These are phyloP conservation scores for Nicotiana undulata DNA, from an alignment of 257 asterid genomes.

Conservation along the genomic window DNA sequence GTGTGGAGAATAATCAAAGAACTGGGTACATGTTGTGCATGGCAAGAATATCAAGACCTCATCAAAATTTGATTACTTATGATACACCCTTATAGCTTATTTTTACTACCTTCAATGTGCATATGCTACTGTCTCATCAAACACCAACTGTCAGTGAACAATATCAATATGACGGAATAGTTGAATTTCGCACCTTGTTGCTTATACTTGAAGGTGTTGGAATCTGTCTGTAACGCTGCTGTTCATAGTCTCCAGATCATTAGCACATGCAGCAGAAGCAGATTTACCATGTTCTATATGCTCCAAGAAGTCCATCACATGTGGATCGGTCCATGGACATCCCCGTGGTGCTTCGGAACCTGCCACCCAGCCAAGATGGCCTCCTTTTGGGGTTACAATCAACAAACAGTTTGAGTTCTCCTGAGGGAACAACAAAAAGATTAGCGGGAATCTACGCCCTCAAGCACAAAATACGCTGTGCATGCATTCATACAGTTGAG, in stretches of 20 bases:
- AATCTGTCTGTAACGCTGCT: not conserved
- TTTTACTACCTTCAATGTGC: not conserved
- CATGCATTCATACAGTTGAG: not conserved
- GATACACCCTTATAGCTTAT: not conserved
- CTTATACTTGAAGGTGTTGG: constrained; percentile 5
- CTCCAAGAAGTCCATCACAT: constrained; percentile 83
- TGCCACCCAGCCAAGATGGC: constrained; percentile 99
- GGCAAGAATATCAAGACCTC: not conserved
- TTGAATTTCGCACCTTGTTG: not conserved
- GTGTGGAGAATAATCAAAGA: not conserved
- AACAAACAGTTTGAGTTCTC: constrained; percentile 71
- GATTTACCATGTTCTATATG: constrained; percentile 39
- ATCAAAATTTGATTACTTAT: not conserved
- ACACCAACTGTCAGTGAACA: not conserved
- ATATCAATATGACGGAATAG: not conserved
- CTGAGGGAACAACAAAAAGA: constrained; percentile 30
- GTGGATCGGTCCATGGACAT: constrained; percentile 91
- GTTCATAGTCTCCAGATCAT: not conserved
- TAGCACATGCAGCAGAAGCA: constrained; percentile 9
- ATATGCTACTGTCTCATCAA: not conserved
- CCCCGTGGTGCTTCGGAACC: constrained; percentile 73
- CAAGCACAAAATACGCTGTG: not conserved
- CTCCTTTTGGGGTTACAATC: constrained; percentile 89
- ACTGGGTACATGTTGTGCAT: not conserved
- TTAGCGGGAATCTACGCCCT: not conserved